Evolutionary conservation across 805 yeast species (phyloP), one percentile per base, ranked within the genome.

Genomic region (Kregervanrija delftensis): DNA sequence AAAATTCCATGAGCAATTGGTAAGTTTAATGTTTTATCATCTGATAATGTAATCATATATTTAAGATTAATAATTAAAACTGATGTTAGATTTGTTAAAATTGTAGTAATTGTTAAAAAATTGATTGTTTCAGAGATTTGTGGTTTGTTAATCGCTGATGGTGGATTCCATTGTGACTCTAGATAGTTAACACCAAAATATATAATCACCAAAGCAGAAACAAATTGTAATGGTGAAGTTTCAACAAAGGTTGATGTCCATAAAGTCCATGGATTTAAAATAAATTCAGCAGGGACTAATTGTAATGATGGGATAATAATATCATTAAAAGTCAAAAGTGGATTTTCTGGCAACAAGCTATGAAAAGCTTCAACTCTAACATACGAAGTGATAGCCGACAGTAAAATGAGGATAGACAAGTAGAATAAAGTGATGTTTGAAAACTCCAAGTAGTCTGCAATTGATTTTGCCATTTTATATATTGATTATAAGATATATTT

Each of bases 171-270:
- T 48, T 72, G 74, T 45, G 64, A 66, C 50, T 76, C 79, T 31
- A 75, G 65, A 51, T 74, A 77, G 35, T 66, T 69, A 35, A 72
- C 57, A 12, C 77, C 68, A 31, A 65, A 57, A 41, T 56, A 67
- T 32, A 76, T 55, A 3, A 73, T 55, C 2, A 58, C 43, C 3
- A 60, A 48, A 0, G 77, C 69, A 4, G 73, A 43, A 12, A 73
- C 4, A 47, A 74, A 74, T 35, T 73, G 67, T 51, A 76, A 55
- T 2, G 76, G 40, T 8, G 76, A 64, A 5, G 72, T 70, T 55
- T 83, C 89, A 2, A 83, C 76, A 57, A 82, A 80, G n/a, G 83
- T 74, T 1, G 86, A 72, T 2, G 82, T 71, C 30, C 76, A 57
- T 2, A 83, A 53, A 1, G 83, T 83, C 83, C 86, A 79, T 5